Percentiles rank a stretch among this genome's conserved stretches.
Evolutionary conservation across 345 rosid species (phyloP).

Genomic region (Lepidium aucheri): DNA sequence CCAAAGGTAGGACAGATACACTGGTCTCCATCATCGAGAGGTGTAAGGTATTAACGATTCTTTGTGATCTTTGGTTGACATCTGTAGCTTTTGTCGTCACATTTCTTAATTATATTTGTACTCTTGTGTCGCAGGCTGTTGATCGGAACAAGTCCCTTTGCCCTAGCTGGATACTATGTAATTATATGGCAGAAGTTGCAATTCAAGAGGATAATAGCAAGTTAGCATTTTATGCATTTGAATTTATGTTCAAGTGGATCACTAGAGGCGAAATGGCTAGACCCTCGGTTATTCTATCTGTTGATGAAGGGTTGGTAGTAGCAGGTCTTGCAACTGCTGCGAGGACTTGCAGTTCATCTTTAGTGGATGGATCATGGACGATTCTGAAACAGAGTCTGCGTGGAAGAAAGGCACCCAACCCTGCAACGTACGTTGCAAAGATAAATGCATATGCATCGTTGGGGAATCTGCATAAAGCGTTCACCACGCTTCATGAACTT

Average conservation of each 20-base stretch:
- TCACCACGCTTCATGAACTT: slow-evolving; percentile 56
- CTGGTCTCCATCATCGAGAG: slow-evolving; percentile 70
- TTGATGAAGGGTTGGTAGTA: slow-evolving; percentile 77
- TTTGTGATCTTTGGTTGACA: background rate
- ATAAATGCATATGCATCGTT: slow-evolving; percentile 68
- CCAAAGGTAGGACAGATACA: slow-evolving; percentile 46
- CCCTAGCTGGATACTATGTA: slow-evolving; percentile 74
- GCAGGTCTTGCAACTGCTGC: slow-evolving; percentile 82
- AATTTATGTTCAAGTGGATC: slow-evolving; percentile 83
- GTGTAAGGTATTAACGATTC: slow-evolving; percentile 63
- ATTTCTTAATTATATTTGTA: background rate
- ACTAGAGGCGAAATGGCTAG: slow-evolving; percentile 58
- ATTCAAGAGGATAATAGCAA: slow-evolving; percentile 67
- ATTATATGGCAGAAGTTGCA: slow-evolving; percentile 61
- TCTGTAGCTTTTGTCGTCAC: background rate
- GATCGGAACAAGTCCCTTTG: slow-evolving; percentile 80
- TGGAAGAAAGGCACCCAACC: slow-evolving; percentile 56
- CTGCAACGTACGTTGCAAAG: slow-evolving; percentile 69
- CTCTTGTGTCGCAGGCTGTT: slow-evolving; percentile 39
- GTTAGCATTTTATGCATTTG: slow-evolving; percentile 67
- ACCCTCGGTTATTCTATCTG: slow-evolving; percentile 53
- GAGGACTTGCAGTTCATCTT: slow-evolving; percentile 57
- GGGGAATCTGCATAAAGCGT: slow-evolving; percentile 71
- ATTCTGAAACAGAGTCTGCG: slow-evolving; percentile 60
- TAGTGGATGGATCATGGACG: slow-evolving; percentile 79